Conservation (phyloP, 345 rosid species). For the Adansonia digitata region DNA sequence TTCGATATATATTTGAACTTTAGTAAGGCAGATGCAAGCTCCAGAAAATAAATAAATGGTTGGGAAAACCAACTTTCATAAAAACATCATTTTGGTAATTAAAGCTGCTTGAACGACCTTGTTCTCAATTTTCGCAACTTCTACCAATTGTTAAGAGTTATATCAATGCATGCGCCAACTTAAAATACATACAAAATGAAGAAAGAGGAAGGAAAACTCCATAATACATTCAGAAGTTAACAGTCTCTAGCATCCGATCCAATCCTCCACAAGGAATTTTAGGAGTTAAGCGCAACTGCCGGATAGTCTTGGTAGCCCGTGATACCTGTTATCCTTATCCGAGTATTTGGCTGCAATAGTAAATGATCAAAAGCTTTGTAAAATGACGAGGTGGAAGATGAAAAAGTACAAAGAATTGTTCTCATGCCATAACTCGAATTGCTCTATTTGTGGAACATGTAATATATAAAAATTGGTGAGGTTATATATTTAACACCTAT, state of each 20-base stretch:
- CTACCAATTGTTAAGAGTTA: neutral
- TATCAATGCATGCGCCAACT: neutral
- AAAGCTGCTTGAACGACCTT: neutral
- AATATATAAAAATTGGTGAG: neutral
- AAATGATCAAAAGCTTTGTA: neutral
- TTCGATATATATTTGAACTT: neutral
- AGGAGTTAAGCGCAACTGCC: conserved; percentile 43
- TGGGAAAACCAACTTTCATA: neutral
- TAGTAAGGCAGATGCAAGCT: neutral
- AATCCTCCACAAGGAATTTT: neutral
- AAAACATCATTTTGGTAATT: neutral
- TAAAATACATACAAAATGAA: conserved; percentile 22
- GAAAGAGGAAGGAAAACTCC: neutral
- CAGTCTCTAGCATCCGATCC: neutral
- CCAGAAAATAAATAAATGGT: neutral
- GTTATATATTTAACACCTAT: neutral
- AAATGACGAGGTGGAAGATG: neutral
- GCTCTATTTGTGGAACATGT: neutral
- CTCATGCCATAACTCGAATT: neutral
- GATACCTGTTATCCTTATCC: conserved; percentile 78
- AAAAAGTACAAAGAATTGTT: neutral
- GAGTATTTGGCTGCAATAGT: conserved; percentile 73
- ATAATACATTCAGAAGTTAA: neutral
- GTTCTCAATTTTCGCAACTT: neutral
- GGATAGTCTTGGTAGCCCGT: conserved; percentile 77